Percentiles rank a stretch among this genome's conserved stretches.
phyloP scores from a whole-genome alignment of 305 asterid species.

The Euphrasia arctica region DNA sequence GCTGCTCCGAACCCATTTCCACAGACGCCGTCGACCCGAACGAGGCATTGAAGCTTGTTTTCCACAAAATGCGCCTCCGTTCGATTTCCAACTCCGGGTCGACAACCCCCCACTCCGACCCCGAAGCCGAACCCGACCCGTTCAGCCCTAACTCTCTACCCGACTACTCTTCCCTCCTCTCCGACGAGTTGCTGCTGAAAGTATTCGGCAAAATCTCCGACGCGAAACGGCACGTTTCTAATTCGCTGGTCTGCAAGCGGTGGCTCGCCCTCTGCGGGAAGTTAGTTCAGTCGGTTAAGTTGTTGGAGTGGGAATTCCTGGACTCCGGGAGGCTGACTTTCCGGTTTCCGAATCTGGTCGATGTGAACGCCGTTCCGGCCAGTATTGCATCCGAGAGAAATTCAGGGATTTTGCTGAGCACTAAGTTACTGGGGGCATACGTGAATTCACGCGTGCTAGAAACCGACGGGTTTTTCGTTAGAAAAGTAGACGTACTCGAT shows the following conservation, averaged over 20 bases:
- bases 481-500: conserved; percentile 42
- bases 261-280: conserved; percentile 68
- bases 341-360: conserved; percentile 67
- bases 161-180: conserved; percentile 43
- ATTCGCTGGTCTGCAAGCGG: conserved; percentile 71
- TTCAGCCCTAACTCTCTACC: conserved; percentile 35
- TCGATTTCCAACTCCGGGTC: conserved; percentile 59
- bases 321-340: conserved; percentile 66
- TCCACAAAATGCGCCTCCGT: conserved; percentile 60
- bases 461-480: conserved; percentile 40
- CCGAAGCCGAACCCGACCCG: conserved; percentile 59
- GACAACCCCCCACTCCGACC: conserved; percentile 60
- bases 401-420: conserved; percentile 66
- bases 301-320: conserved; percentile 81
- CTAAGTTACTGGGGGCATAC: conserved; percentile 39
- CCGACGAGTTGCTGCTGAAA: conserved; percentile 55
- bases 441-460: conserved; percentile 41
- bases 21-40: conserved; percentile 35
- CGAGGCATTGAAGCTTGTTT: conserved; percentile 52
- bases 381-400: conserved; percentile 42
- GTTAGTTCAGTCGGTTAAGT: conserved; percentile 50
- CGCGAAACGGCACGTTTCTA: conserved; percentile 41
- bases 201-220: conserved; percentile 49
- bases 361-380: conserved; percentile 50
- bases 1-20: conserved; percentile 47